Evolutionary conservation across 2,329 filamentous ascomycete species (phyloP), one percentile per base, ranked within the genome.

Genomic region (Xylariomycetidae sp.): DNA sequence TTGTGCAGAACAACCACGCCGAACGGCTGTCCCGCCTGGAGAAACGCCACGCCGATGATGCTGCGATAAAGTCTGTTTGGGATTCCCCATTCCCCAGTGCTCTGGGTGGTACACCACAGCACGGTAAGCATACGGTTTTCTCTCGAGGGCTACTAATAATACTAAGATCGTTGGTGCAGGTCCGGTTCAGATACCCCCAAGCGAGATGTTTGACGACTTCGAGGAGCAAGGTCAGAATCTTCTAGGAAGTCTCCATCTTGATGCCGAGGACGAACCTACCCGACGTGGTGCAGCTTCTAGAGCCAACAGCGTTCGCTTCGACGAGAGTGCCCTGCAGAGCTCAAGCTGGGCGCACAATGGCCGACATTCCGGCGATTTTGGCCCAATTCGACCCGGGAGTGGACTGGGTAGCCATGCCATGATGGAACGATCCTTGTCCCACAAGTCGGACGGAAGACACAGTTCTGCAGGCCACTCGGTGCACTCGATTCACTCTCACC

Each of bases 271-370:
- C 42, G 85, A 89, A 54, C 85, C 85, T 19, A 81, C 88, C 37
- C 80, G 88, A 23, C 78, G 90, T 43, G 87, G 92, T 34, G 87
- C 86, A 14, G 84, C 88, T 13, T 98, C 92, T 13, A 77, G 92
- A 49, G 90, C 92, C 30, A 97, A 97, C 57, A 97, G 92, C 55
- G 92, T 98, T 48, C 85, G 92, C 23, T 98, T 98, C 52, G 92
- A 97, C 55, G 90, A 97, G 58, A 95, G 88, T 54, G 89, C 90
- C 11, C 80, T 95, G 49, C 88, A 95, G 50, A 85, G 87, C 30
- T 88, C 77, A 7, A 76, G 88, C 58, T 94, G 92, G 77, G 82
- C 82, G 23, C 87, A 94, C 53, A 80, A 78, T 44, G 85, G 83
- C 38, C 80, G 90, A 27, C 83, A 88, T 36, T 90, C 87, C 10